Base-by-base conservation (phyloP, 495 filamentous ascomycete genomes). In the Penicillium paradoxum region DNA sequence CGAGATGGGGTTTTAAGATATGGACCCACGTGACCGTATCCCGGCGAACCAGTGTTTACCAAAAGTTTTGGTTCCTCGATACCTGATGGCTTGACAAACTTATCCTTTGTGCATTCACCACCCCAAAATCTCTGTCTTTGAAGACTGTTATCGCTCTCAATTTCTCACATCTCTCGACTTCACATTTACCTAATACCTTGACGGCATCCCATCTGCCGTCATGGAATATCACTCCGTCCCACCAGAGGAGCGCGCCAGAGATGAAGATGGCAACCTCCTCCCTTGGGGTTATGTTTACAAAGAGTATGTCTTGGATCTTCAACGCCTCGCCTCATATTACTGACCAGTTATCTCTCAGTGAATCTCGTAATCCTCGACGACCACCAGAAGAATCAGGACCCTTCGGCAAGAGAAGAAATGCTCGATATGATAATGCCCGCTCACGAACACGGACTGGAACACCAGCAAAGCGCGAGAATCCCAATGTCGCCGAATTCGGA, bases 181-280 rank as follows among this genome's bases (percentile, higher is more conserved):
- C 15, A 5, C 24, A 47, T 25, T 27, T 27, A 25, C 21, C 11
- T 18, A 21, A 13, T 15, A 6, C n/a, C 22, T 24, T 48, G 22
- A 45, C 37, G 5, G 14, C 40, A 14, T 41, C 43, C 24, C 24
- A 27, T 44, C 24, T 30, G n/a, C 41, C 25, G 61, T 59, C 38
- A 84, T 83, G 73, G 83, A 86, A 62, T 81, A 86, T 41, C 83
- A 87, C 62, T 79, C 76, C 38, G 83, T 87, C 19, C 83, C 82
- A n/a, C 77, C 75, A 18, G 74, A 80, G 64, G 83, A 86, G 65
- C 77, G 81, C 55, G 83, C 81, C 27, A 69, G 73, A 59, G 82
- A 84, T 58, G 74, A 81, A 21, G 75, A 79, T 38, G 83, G 83
- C 33, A 76, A 79, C 56, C 66, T 73, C 40, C 56, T 86, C 49